phyloP scores from a whole-genome alignment of 345 rosid species.

The Passiflora organensis region DNA sequence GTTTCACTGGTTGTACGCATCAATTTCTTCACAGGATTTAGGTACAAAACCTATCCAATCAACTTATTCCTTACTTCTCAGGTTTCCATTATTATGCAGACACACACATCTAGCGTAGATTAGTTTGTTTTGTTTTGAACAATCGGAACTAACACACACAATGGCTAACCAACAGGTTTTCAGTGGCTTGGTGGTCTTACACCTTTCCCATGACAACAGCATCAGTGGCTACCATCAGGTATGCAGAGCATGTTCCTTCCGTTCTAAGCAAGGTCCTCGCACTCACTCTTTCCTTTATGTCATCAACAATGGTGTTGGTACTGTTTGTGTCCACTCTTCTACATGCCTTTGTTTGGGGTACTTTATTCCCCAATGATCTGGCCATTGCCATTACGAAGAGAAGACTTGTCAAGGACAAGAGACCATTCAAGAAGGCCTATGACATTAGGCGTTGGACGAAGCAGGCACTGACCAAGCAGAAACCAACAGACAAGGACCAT shows the following conservation, averaged over 20 bases:
- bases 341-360: constrained; percentile 70
- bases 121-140: background rate
- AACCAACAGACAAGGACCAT: constrained; percentile 38
- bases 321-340: constrained; percentile 66
- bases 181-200: constrained; percentile 97
- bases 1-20: constrained; percentile 67
- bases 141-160: no score
- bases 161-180: constrained; percentile 44
- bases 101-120: background rate
- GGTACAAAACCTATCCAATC: constrained; percentile 33
- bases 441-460: constrained; percentile 71
- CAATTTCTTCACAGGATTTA: constrained; percentile 92
- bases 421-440: constrained; percentile 54
- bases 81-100: background rate
- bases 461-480: constrained; percentile 51
- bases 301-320: constrained; percentile 71
- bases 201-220: constrained; percentile 94
- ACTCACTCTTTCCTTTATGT: constrained; percentile 60
- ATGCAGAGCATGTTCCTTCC: constrained; percentile 75
- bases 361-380: constrained; percentile 78
- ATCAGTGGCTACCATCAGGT: constrained; percentile 83
- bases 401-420: constrained; percentile 51
- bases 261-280: constrained; percentile 56
- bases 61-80: background rate
- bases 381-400: constrained; percentile 81